Evolutionary conservation across 345 rosid genomes (phyloP).

Genomic region (Euphorbia pulcherrima): DNA sequence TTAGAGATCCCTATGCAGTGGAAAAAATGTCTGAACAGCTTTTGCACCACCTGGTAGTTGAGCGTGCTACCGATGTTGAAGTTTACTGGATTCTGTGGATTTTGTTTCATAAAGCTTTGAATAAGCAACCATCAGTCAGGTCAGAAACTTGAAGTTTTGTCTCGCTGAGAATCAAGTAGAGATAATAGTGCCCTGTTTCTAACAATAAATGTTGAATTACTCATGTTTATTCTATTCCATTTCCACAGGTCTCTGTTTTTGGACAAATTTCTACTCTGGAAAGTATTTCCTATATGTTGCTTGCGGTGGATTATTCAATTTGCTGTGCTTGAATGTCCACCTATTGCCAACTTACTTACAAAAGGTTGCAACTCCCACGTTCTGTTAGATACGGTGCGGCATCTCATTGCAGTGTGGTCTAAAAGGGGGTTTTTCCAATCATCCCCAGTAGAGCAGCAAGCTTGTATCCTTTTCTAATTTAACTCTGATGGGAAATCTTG

Average conservation of each 20-base stretch:
- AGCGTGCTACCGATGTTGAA: slow-evolving; percentile 59
- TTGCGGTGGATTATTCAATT: slow-evolving; percentile 87
- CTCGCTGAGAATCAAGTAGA: not conserved
- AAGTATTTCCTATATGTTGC: slow-evolving; percentile 82
- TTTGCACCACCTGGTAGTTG: slow-evolving; percentile 61
- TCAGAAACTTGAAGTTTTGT: slow-evolving; percentile 26
- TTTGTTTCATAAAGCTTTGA: slow-evolving; percentile 47
- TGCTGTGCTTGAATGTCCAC: slow-evolving; percentile 70
- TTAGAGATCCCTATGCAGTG: slow-evolving; percentile 68
- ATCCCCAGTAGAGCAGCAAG: slow-evolving; percentile 80
- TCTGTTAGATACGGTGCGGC: slow-evolving; percentile 57
- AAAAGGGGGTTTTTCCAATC: slow-evolving; percentile 72
- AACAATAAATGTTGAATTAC: not conserved
- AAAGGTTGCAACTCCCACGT: slow-evolving; percentile 37
- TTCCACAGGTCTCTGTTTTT: slow-evolving; percentile 64
- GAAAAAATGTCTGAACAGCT: slow-evolving; percentile 82
- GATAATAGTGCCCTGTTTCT: slow-evolving; percentile 1
- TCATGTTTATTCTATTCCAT: slow-evolving; percentile 18
- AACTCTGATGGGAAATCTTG: slow-evolving; percentile 13
- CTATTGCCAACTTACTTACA: slow-evolving; percentile 39
- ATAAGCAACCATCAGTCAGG: slow-evolving; percentile 60
- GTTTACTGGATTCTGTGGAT: slow-evolving; percentile 84
- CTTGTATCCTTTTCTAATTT: slow-evolving; percentile 68
- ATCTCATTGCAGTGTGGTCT: slow-evolving; percentile 68
- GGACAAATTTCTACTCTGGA: slow-evolving; percentile 91